Percentiles rank a stretch among this genome's conserved stretches.
Evolutionary conservation across 805 yeast species (phyloP).

Genomic region (Myxozyma nipponensis): DNA sequence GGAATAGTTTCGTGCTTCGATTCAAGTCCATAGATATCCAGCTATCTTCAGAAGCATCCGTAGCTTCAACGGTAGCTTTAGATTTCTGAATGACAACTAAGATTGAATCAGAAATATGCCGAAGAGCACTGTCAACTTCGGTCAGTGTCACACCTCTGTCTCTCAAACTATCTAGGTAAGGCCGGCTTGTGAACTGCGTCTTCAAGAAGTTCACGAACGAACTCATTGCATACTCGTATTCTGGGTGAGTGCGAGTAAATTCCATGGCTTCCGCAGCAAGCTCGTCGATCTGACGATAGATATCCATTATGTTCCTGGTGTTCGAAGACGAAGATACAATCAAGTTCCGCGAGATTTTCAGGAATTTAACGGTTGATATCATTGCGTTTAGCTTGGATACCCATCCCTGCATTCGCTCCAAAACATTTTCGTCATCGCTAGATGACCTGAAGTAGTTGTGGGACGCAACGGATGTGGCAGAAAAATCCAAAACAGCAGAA

Average conservation of each 20-base stretch:
- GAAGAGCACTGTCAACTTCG: slow-evolving; percentile 44
- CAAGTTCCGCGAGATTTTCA: background rate
- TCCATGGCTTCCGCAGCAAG: background rate
- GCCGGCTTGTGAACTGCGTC: background rate
- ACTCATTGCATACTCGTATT: too few species aligned
- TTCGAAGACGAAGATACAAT: background rate
- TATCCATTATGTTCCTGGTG: background rate
- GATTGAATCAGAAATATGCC: slow-evolving; percentile 54
- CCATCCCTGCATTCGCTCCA: background rate
- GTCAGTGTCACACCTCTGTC: background rate
- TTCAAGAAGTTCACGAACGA: background rate
- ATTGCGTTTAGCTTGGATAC: too few species aligned
- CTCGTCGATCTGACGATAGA: background rate
- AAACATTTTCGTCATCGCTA: background rate
- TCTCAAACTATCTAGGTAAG: background rate
- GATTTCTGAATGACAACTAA: slow-evolving; percentile 63
- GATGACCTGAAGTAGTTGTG: background rate
- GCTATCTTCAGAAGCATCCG: slow-evolving; percentile 44
- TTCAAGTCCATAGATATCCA: slow-evolving; percentile 50
- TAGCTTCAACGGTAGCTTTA: slow-evolving; percentile 31
- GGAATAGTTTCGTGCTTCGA: slow-evolving; percentile 36
- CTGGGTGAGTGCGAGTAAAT: background rate
- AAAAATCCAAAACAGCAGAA: background rate
- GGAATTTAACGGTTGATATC: background rate
- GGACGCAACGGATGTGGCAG: too few species aligned